Evolutionary conservation across 495 filamentous ascomycete species (phyloP).

Genomic region (Acidomyces sp.): DNA sequence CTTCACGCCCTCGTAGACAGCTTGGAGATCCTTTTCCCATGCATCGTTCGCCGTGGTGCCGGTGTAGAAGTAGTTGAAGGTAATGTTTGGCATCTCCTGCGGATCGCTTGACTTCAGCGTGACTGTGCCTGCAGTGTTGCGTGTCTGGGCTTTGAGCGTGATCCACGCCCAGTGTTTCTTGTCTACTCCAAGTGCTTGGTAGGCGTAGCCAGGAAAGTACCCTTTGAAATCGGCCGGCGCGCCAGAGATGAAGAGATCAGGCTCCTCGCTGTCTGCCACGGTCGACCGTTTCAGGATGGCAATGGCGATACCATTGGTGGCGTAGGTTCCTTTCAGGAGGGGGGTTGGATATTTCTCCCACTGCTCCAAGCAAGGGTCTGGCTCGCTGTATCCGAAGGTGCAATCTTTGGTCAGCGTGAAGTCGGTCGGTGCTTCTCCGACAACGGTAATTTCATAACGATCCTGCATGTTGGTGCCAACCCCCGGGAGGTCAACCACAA

Average conservation of each 20-base stretch:
- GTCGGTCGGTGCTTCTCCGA: not conserved
- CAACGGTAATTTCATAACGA: not conserved
- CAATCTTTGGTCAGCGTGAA: not conserved
- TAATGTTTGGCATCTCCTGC: conserved; percentile 21
- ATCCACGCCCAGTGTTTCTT: conserved; percentile 24
- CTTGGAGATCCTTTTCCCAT: conserved; percentile 18
- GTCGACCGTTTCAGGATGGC: not conserved
- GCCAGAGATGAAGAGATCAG: not conserved
- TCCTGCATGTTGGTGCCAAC: conserved; percentile 24
- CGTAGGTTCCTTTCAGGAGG: conserved; percentile 32
- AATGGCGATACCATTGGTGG: not conserved
- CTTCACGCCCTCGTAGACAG: conserved; percentile 18
- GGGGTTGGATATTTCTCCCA: conserved; percentile 38
- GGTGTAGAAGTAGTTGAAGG: conserved; percentile 24
- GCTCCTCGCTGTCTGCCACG: not conserved
- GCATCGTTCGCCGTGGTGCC: conserved; percentile 1
- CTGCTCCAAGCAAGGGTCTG: conserved; percentile 39
- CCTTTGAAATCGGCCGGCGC: not conserved
- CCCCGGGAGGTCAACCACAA: conserved; percentile 43
- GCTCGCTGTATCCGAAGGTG: conserved; percentile 18
- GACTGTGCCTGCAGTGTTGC: conserved; percentile 21
- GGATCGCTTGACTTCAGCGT: conserved; percentile 8
- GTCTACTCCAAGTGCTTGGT: conserved; percentile 17
- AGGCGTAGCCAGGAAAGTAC: not conserved
- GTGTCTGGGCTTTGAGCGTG: conserved; percentile 12